A percentile compares a stretch with the other conserved stretches of the same genome.
Conservation (phyloP, 768 basidiomycete species). For the Amanita rimosa region DNA sequence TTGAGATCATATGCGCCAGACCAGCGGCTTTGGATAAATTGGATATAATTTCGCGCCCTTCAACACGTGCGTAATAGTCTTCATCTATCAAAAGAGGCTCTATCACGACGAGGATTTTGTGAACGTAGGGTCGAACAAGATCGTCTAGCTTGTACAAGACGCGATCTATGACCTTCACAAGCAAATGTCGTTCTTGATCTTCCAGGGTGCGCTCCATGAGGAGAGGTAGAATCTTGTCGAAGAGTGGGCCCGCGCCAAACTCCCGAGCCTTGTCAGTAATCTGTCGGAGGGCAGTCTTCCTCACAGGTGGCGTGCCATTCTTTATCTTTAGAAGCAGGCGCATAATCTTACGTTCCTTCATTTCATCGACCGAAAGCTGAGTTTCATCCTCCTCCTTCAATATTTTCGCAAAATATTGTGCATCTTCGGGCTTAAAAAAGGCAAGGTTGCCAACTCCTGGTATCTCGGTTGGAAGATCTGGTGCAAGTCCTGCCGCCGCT, state of each 20-base stretch:
- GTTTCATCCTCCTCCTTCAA: conserved; percentile 93
- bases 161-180: conserved; percentile 98
- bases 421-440: conserved; percentile 98
- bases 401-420: conserved; percentile 96
- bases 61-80: conserved; percentile 92
- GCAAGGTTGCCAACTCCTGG: conserved; percentile 95
- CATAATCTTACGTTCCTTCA: conserved; percentile 99
- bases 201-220: conserved; percentile 98
- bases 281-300: conserved; percentile 94
- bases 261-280: conserved; percentile 99
- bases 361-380: conserved; percentile 86
- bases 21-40: conserved; percentile 98
- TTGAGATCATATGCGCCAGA: conserved; percentile 99
- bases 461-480: conserved; percentile 93
- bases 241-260: conserved; percentile 94
- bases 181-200: conserved; percentile 94
- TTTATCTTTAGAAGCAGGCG: conserved; percentile 96
- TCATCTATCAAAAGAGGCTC: conserved; percentile 98
- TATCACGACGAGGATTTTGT: conserved; percentile 99
- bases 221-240: conserved; percentile 96
- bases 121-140: conserved; percentile 95
- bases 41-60: conserved; percentile 98
- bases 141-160: conserved; percentile 99
- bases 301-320: conserved; percentile 96
- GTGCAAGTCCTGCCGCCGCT: conserved; percentile 85